A percentile compares a stretch with the other conserved stretches of the same genome.
Conservation (phyloP, 768 basidiomycete species). For the Boletus huronensis region DNA sequence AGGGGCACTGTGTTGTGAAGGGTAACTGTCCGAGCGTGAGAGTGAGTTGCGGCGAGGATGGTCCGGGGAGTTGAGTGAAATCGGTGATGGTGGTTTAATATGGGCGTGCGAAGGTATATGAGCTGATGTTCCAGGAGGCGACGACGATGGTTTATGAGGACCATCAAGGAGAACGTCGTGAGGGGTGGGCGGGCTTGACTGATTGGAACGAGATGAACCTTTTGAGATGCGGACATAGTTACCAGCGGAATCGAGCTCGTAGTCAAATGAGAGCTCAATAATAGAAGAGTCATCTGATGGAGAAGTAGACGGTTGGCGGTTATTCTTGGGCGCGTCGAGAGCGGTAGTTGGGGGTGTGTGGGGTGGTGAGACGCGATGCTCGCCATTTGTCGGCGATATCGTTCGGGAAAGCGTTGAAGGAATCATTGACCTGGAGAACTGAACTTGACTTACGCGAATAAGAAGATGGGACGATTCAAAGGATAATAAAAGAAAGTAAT, state of each 20-base stretch:
- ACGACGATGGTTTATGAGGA: slow-evolving; percentile 26
- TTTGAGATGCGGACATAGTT: slow-evolving; percentile 47
- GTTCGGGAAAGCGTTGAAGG: slow-evolving; percentile 19
- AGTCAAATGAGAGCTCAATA: slow-evolving; percentile 47
- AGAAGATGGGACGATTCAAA: not conserved
- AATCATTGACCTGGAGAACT: slow-evolving; percentile 18
- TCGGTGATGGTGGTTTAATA: slow-evolving; percentile 33
- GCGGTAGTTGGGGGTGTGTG: slow-evolving; percentile 26
- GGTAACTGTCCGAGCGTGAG: slow-evolving; percentile 64
- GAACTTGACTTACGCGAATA: slow-evolving; percentile 11
- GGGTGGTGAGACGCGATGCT: slow-evolving; percentile 30
- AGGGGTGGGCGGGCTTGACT: slow-evolving; percentile 42
- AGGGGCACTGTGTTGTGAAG: slow-evolving; percentile 37
- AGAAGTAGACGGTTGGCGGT: slow-evolving; percentile 32
- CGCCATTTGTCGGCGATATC: slow-evolving; percentile 30
- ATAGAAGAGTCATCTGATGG: slow-evolving; percentile 46
- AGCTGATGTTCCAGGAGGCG: slow-evolving; percentile 21
- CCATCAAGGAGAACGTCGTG: slow-evolving; percentile 30
- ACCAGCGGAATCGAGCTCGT: slow-evolving; percentile 43
- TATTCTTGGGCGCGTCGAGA: slow-evolving; percentile 32
- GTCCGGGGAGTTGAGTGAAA: slow-evolving; percentile 36
- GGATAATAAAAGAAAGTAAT: not conserved
- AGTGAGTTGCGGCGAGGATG: slow-evolving; percentile 48
- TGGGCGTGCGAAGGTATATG: slow-evolving; percentile 19
- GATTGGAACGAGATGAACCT: slow-evolving; percentile 35